These are phyloP conservation scores for Lenzites betulinus DNA, from an alignment of 768 basidiomycete species.

Conservation along the genomic window DNA sequence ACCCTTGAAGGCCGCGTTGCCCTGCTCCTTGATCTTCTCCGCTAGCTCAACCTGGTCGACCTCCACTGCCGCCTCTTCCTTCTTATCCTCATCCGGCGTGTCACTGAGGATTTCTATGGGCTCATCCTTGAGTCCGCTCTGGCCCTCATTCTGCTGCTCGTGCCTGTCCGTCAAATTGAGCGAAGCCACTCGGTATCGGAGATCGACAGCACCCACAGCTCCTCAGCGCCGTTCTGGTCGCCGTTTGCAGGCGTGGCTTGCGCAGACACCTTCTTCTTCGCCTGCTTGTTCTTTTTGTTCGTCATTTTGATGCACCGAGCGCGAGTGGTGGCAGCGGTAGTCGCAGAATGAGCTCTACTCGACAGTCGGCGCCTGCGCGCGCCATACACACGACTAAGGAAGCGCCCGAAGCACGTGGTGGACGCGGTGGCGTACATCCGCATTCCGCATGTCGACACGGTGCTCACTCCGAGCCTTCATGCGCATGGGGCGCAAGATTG, in stretches of 20 bases:
- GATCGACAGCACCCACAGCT: slow-evolving; percentile 7
- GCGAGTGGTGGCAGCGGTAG: too few relatives aligned
- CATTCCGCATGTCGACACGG: too few relatives aligned
- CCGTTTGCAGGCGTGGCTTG: slow-evolving; percentile 11
- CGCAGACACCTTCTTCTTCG: slow-evolving; percentile 22
- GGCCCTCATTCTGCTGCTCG: slow-evolving; percentile 5
- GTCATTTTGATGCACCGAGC: slow-evolving; percentile 8
- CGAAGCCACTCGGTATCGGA: slow-evolving; percentile 9
- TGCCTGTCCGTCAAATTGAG: slow-evolving; percentile 10
- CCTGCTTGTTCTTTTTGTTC: slow-evolving; percentile 27
- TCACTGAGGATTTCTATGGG: slow-evolving; percentile 6
- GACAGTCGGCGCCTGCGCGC: too few relatives aligned
- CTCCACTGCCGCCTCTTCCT: not conserved
- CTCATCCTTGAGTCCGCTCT: not conserved
- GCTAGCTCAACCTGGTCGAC: slow-evolving; percentile 48
- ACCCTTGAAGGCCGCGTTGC: slow-evolving; percentile 74
- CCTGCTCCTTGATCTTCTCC: slow-evolving; percentile 70
- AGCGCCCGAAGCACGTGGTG: too few relatives aligned
- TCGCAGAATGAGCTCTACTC: too few relatives aligned
- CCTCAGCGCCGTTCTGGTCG: slow-evolving; percentile 4
- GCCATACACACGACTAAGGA: too few relatives aligned
- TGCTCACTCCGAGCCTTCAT: too few relatives aligned
- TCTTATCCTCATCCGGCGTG: not conserved
- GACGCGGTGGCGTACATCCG: too few relatives aligned
- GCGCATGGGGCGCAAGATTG: too few relatives aligned